Conservation (phyloP, 164 flowering plant genomes). For the Nelumbo lutea region DNA sequence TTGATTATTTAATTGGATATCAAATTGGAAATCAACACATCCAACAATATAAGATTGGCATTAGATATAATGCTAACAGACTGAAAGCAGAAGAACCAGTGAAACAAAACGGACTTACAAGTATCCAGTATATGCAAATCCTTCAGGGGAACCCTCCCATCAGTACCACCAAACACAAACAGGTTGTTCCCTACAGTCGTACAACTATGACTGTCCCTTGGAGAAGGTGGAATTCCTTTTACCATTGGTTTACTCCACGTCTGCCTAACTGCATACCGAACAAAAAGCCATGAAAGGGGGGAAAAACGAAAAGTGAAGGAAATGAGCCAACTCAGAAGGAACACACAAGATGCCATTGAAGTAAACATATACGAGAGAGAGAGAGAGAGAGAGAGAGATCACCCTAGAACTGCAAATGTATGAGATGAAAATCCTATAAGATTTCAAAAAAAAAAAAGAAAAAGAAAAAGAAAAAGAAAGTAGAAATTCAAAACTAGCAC, state of each 20-base stretch:
- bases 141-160: conserved; percentile 77
- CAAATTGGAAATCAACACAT: neutral
- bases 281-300: conserved; percentile 7
- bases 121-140: conserved; percentile 89
- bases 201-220: conserved; percentile 92
- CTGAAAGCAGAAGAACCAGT: neutral
- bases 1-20: neutral
- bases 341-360: neutral
- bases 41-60: neutral
- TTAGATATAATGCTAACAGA: neutral
- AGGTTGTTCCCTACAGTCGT: conserved; percentile 81
- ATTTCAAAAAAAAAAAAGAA: too few species aligned
- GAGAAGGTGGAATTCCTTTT: conserved; percentile 76
- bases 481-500: neutral
- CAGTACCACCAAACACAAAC: conserved; percentile 94
- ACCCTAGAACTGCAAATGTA: conserved; percentile 1
- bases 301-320: neutral
- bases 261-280: conserved; percentile 44
- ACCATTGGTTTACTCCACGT: conserved; percentile 77
- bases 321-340: neutral
- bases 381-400: neutral
- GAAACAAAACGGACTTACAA: conserved; percentile 37
- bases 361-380: conserved; percentile 2
- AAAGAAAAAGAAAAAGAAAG: neutral
- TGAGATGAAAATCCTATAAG: neutral